These are phyloP conservation scores for Remersonia thermophila DNA, from an alignment of 2,329 filamentous ascomycete genomes.

Conservation along the genomic window DNA sequence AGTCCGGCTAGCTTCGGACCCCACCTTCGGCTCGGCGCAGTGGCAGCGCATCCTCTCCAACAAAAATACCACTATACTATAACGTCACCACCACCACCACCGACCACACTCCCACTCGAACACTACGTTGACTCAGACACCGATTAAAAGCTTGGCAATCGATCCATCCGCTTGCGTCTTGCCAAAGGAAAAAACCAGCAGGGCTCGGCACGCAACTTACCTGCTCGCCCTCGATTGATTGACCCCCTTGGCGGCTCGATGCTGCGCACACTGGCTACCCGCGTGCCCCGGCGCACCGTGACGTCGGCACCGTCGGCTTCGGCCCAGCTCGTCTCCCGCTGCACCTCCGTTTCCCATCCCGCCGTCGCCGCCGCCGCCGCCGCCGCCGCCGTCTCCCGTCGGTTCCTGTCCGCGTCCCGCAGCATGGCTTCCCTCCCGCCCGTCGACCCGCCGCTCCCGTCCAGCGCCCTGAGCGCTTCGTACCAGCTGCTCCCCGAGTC, in stretches of 20 bases:
- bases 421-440: constrained; percentile 43
- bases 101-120: background rate
- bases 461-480: constrained; percentile 54
- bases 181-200: no score
- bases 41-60: background rate
- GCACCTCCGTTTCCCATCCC: background rate
- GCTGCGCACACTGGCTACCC: constrained; percentile 15
- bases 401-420: constrained; percentile 28
- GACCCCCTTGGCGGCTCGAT: constrained; percentile 7
- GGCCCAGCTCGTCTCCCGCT: constrained; percentile 3
- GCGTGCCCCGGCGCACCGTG: constrained; percentile 14
- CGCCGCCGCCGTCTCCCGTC: constrained; percentile 3
- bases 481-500: constrained; percentile 75
- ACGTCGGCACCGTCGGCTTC: constrained; percentile 4
- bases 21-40: constrained; percentile 5
- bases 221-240: background rate
- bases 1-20: constrained; percentile 4
- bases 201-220: background rate
- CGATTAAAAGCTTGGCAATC: no score
- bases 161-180: no score
- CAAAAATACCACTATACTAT: no score
- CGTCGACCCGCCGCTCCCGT: constrained; percentile 49
- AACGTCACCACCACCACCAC: background rate
- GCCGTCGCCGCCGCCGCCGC: constrained; percentile 1
- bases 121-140: no score